Base-by-base conservation (phyloP, 192 early-diverging fungal genomes). In the Backusella morwellensis region DNA sequence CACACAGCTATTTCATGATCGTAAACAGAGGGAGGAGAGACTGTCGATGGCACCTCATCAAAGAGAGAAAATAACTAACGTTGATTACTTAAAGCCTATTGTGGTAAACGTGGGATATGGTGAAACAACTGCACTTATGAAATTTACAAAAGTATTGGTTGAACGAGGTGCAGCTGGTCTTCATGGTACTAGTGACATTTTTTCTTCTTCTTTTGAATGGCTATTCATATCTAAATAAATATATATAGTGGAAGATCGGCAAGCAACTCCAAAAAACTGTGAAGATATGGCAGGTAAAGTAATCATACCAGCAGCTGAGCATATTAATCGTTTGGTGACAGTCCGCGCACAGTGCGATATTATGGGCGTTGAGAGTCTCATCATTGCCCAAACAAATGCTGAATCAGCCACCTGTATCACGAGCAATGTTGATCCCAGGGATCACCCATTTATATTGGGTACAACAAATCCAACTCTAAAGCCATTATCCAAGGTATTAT, bases 241-340 rank as follows among this genome's bases (percentile, higher is more conserved):
- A 32, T 3, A 69, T 36, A 26, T 36, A 80, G 81, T 94, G 52
- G 95, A 97, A 84, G 95, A 97, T 87, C 95, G 96, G 85, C 91
- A 93, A 44, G 91, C 96, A 23, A 93, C 95, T 76, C 96, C 95
- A 80, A 98, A 97, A 82, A 98, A 99, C 90, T 98, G 95, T 83
- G 96, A 96, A n/a, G 96, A 99, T 86, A 99, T 98, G 96, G 96
- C 96, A 66, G 96, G 96, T 67, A 99, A 99, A 83, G 96, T 99
- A 36, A 84, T 99, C 12, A 96, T 99, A 6, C 97, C 97, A 21
- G 95, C 97, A 41, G 92, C 93, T 6, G 96, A 99, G 87, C 95
- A 99, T 87, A 97, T 98, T 84, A 97, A 97, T 90, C 92, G 95
- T 35, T 88, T 98, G 72, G 92, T 98, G 15, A 96, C 96, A 74